Evolutionary conservation across 768 basidiomycete genomes (phyloP), one percentile per base, ranked within the genome.

Genomic region (Termitomyces sp.): DNA sequence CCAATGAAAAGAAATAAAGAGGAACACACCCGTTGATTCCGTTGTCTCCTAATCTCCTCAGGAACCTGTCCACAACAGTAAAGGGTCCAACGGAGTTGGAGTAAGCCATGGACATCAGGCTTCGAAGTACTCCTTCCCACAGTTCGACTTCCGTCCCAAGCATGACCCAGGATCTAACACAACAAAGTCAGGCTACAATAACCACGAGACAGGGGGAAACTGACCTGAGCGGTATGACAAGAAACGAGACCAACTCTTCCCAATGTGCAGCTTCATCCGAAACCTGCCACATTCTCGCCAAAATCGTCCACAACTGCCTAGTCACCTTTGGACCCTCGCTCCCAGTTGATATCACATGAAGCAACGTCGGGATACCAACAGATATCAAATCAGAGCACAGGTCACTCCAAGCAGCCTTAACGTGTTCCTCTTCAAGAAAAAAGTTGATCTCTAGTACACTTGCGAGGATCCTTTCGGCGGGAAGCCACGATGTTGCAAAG

Each of bases 171-270:
- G 65, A 63, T 50, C 86, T 87, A 51, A 66, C 51, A 59, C 51
- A 59, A 42, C 42, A 40, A 56, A n/a, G 52, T 57, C 42, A 58
- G 31, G 25, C 17, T 38, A 17, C 11, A 37, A 14, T 57, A 45
- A 42, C 4, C 47, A 43, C 12, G 1, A 25, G 34, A 46, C 46
- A 47, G 25, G 40, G 36, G 25, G 51, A 45, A 15, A 65, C 73
- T 61, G 55, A 86, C 86, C 78, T 72, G 51, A 84, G 68, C 1
- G 86, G 83, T 55, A 82, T 72, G 0, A 70, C 67, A 20, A 88
- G 74, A 59, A 86, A 76, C 25, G 73, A 71, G 1, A 80, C 65
- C 0, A 83, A 60, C 52, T 79, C 77, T 57, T 73, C 68, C 82
- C 80, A 83, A 48, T 66, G 63, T 17, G 69, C 66, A 14, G 65